Percentiles rank a stretch among this genome's conserved stretches.
Conservation (phyloP, 2,329 filamentous ascomycete species). For the Stemphylium vesicarium region DNA sequence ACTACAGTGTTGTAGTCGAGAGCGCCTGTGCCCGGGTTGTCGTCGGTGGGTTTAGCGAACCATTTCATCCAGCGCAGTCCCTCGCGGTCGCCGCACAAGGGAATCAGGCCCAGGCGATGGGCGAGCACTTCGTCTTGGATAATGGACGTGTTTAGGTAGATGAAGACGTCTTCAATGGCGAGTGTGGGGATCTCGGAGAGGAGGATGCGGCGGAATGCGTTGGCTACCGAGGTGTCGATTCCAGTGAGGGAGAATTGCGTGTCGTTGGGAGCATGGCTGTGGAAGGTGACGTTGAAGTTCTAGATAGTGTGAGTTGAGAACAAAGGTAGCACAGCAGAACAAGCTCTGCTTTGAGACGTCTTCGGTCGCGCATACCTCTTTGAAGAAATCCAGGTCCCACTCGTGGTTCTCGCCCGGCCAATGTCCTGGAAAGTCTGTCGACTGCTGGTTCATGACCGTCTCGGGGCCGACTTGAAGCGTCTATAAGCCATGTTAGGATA, state of each 20-base stretch:
- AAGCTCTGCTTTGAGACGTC: neutral
- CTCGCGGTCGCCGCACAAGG: slow-evolving; percentile 78
- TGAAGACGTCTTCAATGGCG: slow-evolving; percentile 91
- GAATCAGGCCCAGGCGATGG: slow-evolving; percentile 87
- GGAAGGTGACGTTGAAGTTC: slow-evolving; percentile 77
- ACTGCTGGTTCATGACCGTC: slow-evolving; percentile 86
- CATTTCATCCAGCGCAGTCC: slow-evolving; percentile 84
- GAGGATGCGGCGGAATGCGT: slow-evolving; percentile 95
- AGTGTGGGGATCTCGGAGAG: slow-evolving; percentile 93
- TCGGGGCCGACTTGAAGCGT: slow-evolving; percentile 87
- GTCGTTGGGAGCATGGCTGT: slow-evolving; percentile 79
- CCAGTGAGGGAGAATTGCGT: slow-evolving; percentile 90
- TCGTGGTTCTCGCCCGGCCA: slow-evolving; percentile 85
- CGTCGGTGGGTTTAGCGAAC: slow-evolving; percentile 72
- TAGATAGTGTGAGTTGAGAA: slow-evolving; percentile 35
- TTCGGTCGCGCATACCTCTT: slow-evolving; percentile 52
- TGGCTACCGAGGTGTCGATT: slow-evolving; percentile 90
- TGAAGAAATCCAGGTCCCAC: slow-evolving; percentile 79
- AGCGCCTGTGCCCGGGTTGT: slow-evolving; percentile 47
- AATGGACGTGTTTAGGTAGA: slow-evolving; percentile 95
- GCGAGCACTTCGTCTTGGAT: slow-evolving; percentile 97
- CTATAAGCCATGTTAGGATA: slow-evolving; percentile 54
- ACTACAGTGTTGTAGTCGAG: slow-evolving; percentile 88
- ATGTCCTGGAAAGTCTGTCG: slow-evolving; percentile 90
- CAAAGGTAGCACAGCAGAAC: neutral